Base-by-base conservation (phyloP, 768 basidiomycete species). In the Boletus barrowsii region DNA sequence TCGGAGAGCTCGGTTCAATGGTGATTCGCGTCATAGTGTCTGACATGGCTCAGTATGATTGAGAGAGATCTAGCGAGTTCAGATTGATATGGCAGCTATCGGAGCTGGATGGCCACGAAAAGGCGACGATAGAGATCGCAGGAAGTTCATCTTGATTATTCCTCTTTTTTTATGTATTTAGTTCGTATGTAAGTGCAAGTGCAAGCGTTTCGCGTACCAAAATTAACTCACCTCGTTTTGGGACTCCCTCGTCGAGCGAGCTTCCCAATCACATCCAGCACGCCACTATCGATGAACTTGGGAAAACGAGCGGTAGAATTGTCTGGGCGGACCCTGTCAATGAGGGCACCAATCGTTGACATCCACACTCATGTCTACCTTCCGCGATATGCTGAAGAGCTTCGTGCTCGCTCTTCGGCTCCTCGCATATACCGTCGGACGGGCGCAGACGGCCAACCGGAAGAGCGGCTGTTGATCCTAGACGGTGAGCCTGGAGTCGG, bases 351-450 rank as follows among this genome's bases (percentile, higher is more conserved):
- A 2, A 72, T 90, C 42, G 82, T 94, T 42, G 92, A 94, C 73
- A 76, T 94, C 32, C 92, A 94, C 75, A 90, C 89, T 5, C 92
- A 94, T 59, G 81, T 93, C 40, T 94, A 91, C 65, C 79, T 91
- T 18, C 88, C 90, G 3, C 79, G 88, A 33, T 93, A 94, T 68
- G 82, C 84, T 18, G 74, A 83, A 0, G 72, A 91, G 47, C 75
- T 93, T 43, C 80, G 88, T 40, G 75, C 81, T 33, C 81, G 92
- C 40, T 69, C 79, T 4, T 67, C 73, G 15, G 86, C 83, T 2
- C 90, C 91, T 22, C 79, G 84, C 39, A 90, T 92, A 59, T 76
- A 87, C 54, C 72, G 74, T 35, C 72, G 78, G 14, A 68, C 68
- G 2, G 70, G 49, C 5, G 51, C 75, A 17, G 74, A 82, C 20